A percentile compares a stretch with the other conserved stretches of the same genome.
phyloP scores from a whole-genome alignment of 352 stramenopile genomes.

The Phytophthora cryptogea region DNA sequence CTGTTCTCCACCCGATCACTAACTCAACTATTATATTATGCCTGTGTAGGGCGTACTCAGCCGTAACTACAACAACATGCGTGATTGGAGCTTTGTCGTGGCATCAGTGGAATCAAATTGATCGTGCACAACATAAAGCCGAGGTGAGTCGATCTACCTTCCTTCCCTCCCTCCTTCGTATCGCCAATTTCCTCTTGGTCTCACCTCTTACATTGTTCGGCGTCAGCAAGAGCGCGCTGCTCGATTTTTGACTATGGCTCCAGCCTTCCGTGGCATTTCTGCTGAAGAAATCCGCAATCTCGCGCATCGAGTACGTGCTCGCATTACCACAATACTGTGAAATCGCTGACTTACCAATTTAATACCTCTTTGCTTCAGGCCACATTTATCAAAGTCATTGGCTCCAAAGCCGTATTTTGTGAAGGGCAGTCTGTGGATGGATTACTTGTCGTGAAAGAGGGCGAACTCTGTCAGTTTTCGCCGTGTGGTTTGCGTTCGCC shows the following conservation, averaged over 20 bases:
- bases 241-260: slow-evolving; percentile 47
- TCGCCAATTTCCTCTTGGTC: neutral
- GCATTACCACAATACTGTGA: neutral
- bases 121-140: slow-evolving; percentile 31
- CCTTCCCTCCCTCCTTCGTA: neutral
- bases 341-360: too few relatives aligned
- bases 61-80: slow-evolving; percentile 26
- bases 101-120: slow-evolving; percentile 32
- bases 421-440: slow-evolving; percentile 63
- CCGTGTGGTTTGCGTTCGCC: slow-evolving; percentile 44
- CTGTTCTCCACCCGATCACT: neutral
- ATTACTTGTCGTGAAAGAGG: slow-evolving; percentile 53
- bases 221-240: slow-evolving; percentile 32
- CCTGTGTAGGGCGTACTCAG: slow-evolving; percentile 33
- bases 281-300: slow-evolving; percentile 36
- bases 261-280: slow-evolving; percentile 43
- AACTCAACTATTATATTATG: neutral
- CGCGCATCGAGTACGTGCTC: slow-evolving; percentile 31
- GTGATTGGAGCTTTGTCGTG: slow-evolving; percentile 41
- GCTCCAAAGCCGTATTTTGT: slow-evolving; percentile 55
- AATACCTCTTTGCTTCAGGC: slow-evolving; percentile 35
- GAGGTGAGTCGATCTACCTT: slow-evolving; percentile 26
- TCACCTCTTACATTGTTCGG: neutral
- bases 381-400: slow-evolving; percentile 47
- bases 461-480: slow-evolving; percentile 52